Evolutionary conservation across 306 rosid genomes (phyloP).

Genomic region (Morella rubra): DNA sequence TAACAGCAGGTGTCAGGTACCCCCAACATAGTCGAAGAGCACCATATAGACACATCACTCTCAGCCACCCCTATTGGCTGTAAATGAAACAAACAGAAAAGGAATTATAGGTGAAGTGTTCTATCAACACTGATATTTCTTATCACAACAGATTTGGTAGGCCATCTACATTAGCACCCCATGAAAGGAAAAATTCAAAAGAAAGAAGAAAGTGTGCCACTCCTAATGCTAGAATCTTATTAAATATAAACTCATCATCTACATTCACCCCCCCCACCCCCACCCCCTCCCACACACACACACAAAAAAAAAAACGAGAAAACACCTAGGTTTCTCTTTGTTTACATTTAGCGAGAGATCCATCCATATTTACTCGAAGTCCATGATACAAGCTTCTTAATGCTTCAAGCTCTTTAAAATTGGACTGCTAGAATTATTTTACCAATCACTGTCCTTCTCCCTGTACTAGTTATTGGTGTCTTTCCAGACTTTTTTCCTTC

Average conservation of each 20-base stretch:
- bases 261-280: not conserved
- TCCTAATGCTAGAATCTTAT: not conserved
- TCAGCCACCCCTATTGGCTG: not conserved
- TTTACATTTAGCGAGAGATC: not conserved
- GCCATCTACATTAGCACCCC: not conserved
- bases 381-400: not conserved
- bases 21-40: not conserved
- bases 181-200: not conserved
- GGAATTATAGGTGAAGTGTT: not conserved
- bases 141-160: not conserved
- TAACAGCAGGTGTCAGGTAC: not conserved
- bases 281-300: too few relatives aligned
- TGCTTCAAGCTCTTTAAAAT: not conserved
- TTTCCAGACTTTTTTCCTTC: too few relatives aligned
- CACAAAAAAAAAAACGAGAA: not conserved
- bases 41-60: not conserved
- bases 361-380: not conserved
- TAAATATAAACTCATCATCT: not conserved
- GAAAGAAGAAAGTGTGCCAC: not conserved
- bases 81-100: not conserved
- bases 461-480: too few relatives aligned
- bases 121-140: not conserved
- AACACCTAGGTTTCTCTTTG: not conserved
- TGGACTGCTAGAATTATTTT: not conserved
- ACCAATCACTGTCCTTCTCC: not conserved